phyloP scores from a whole-genome alignment of 768 basidiomycete species.

The Hygrocybe punicea region DNA sequence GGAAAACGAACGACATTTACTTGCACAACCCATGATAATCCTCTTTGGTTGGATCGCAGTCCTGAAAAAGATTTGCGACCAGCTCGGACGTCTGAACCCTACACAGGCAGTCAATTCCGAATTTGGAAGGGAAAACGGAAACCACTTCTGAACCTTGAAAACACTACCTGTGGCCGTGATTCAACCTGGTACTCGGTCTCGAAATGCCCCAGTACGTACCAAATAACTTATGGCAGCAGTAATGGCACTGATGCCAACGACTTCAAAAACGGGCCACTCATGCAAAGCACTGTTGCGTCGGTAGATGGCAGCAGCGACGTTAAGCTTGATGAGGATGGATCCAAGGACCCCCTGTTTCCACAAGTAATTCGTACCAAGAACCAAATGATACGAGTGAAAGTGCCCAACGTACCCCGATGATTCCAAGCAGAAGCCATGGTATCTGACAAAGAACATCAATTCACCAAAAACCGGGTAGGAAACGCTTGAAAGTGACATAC shows the following conservation, averaged over 20 bases:
- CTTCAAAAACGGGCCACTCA: conserved; percentile 65
- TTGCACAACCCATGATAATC: conserved; percentile 81
- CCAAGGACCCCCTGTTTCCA: conserved; percentile 59
- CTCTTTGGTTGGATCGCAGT: conserved; percentile 66
- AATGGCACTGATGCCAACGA: conserved; percentile 56
- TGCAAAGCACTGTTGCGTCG: conserved; percentile 52
- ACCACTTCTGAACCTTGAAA: conserved; percentile 45
- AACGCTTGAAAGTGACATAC: conserved; percentile 36
- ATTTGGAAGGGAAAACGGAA: background rate
- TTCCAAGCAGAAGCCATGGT: conserved; percentile 64
- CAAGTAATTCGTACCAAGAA: conserved; percentile 4
- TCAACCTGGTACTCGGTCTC: background rate
- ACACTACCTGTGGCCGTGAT: conserved; percentile 50
- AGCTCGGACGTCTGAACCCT: conserved; percentile 77
- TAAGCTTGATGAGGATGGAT: conserved; percentile 61
- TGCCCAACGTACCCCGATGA: conserved; percentile 50
- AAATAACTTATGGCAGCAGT: conserved; percentile 72
- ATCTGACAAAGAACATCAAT: conserved; percentile 39
- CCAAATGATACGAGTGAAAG: background rate
- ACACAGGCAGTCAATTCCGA: background rate
- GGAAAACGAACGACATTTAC: conserved; percentile 37
- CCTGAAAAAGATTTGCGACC: conserved; percentile 78
- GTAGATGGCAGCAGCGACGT: conserved; percentile 61
- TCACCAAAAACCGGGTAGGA: background rate
- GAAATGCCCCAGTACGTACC: conserved; percentile 31